A percentile compares a stretch with the other conserved stretches of the same genome.
These are phyloP conservation scores for Citrullus amarus DNA, from an alignment of 306 rosid species.

Conservation along the genomic window DNA sequence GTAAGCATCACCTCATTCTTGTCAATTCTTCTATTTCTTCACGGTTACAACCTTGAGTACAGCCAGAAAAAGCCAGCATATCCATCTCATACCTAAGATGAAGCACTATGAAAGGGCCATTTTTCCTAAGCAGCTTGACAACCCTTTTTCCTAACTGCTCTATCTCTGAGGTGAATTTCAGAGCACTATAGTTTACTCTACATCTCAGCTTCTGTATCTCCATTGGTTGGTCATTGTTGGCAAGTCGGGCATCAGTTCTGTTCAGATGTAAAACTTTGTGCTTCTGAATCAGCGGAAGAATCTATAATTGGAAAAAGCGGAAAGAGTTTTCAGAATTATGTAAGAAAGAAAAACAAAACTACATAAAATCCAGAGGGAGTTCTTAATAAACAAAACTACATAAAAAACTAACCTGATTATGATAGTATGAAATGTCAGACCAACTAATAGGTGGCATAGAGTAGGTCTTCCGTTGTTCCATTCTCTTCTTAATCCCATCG, in stretches of 20 bases:
- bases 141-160: conserved; percentile 75
- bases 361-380: neutral
- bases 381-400: neutral
- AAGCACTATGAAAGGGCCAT: conserved; percentile 79
- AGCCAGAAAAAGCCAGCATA: conserved; percentile 90
- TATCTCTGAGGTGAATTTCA: conserved; percentile 57
- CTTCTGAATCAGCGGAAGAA: conserved; percentile 61
- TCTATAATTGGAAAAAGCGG: conserved; percentile 19
- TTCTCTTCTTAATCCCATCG: conserved; percentile 49
- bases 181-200: conserved; percentile 58
- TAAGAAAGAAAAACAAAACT: neutral
- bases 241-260: conserved; percentile 69
- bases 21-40: conserved; percentile 72
- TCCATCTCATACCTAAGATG: conserved; percentile 94
- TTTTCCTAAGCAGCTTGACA: conserved; percentile 47
- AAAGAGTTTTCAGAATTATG: neutral
- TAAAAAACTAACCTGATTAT: conserved; percentile 37
- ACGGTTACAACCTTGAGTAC: conserved; percentile 68
- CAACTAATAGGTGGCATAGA: conserved; percentile 81
- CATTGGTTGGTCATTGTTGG: conserved; percentile 60
- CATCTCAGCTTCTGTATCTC: conserved; percentile 78
- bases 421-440: conserved; percentile 71
- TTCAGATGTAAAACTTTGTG: conserved; percentile 64
- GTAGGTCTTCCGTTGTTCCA: conserved; percentile 29
- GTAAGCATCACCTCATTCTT: conserved; percentile 55